These are phyloP conservation scores for Scytalidium sp. DNA, from an alignment of 2,329 filamentous ascomycete genomes.

Conservation along the genomic window DNA sequence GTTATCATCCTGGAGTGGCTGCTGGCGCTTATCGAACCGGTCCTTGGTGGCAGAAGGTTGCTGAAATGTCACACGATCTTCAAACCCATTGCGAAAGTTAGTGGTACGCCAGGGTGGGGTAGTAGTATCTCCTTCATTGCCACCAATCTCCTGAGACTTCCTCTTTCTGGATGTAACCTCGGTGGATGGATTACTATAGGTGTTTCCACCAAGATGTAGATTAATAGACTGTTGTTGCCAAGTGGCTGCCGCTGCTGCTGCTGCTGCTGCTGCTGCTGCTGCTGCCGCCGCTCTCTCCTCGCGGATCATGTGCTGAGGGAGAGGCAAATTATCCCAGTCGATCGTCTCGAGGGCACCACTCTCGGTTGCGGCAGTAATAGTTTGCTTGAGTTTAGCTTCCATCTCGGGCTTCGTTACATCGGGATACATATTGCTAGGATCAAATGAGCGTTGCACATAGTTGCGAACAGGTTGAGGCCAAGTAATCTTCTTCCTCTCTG, in stretches of 20 bases:
- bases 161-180: background rate
- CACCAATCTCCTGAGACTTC: conserved; percentile 63
- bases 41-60: conserved; percentile 27
- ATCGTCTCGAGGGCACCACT: conserved; percentile 66
- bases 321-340: conserved; percentile 79
- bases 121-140: conserved; percentile 46
- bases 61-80: conserved; percentile 65
- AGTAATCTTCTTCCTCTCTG: conserved; percentile 56
- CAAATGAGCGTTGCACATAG: conserved; percentile 89
- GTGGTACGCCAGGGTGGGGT: conserved; percentile 73
- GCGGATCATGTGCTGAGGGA: conserved; percentile 78
- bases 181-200: background rate
- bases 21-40: conserved; percentile 41
- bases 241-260: too few relatives aligned
- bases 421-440: conserved; percentile 64
- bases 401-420: conserved; percentile 67
- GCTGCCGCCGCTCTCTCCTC: conserved; percentile 58
- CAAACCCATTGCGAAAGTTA: conserved; percentile 56
- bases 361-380: conserved; percentile 81
- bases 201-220: conserved; percentile 13
- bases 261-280: background rate
- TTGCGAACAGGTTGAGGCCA: conserved; percentile 81
- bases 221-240: conserved; percentile 27
- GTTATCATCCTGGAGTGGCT: conserved; percentile 47
- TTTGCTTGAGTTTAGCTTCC: conserved; percentile 78